Base-by-base conservation (phyloP, 179 eudicot species). In the Corrigiola litoralis region DNA sequence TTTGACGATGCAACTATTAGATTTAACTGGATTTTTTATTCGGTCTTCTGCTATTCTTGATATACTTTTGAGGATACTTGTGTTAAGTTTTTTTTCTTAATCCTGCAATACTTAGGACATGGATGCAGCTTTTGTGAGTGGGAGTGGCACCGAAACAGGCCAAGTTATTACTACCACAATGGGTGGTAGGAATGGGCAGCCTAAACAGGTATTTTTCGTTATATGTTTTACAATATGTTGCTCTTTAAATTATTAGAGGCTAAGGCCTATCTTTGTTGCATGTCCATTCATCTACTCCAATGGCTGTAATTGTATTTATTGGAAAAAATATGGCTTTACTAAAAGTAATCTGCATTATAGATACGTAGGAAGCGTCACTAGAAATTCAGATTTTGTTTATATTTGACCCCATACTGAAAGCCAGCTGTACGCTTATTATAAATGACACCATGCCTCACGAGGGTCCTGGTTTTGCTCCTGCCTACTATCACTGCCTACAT, bases 71-170 rank as follows among this genome's bases (percentile, higher is more conserved):
- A 9, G 51, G 51, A 17, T 9, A 17, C 21, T 46, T 17, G 46
- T 12, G 14, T 42, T 46, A 46, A 9, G 21, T 46, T 46, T 6
- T 4, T 23, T 28, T 28, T 34, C 40, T 33, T n/a, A n/a, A 8
- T 65, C 21, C 6, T 61, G 57, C 28, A 34, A 49, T 50, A 16
- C 29, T 47, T 74, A 92, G 98, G 92, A 89, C 61, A 75, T 80
- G 77, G 98, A 92, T 51, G 78, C 88, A 13, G 76, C 85, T 72
- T 67, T 79, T 63, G 81, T 92, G 55, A 81, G 77, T 66, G 96
- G 96, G 13, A 86, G 80, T 69, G 96, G 98, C 61, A 85, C 96
- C 33, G 96, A 92, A 78, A 56, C 89, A 60, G 98, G 98, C 61
- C 96, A 92, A 73, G 75, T 87, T 67, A 89, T 92, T 66, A 79